Evolutionary conservation across 192 early-diverging fungal genomes (phyloP).

Genomic region (Coemansia nantahalensis): DNA sequence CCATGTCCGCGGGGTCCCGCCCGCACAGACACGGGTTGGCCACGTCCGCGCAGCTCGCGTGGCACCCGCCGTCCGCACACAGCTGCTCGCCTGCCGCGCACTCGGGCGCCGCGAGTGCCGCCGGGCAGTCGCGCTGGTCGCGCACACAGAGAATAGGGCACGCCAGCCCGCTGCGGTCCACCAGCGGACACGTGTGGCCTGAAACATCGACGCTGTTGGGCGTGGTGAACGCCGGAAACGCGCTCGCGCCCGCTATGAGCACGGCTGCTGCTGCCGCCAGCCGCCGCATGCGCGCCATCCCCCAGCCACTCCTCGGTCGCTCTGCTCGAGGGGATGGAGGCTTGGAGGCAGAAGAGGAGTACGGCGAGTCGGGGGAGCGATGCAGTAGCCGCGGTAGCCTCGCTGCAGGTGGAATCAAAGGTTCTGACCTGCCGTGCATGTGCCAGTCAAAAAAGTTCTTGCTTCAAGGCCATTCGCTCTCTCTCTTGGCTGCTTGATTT

Average conservation of each 20-base stretch:
- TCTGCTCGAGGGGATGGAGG: too few species aligned
- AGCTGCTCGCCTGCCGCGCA: constrained; percentile 46
- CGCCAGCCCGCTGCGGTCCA: constrained; percentile 36
- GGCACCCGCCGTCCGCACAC: constrained; percentile 60
- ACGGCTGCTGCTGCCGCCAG: background rate
- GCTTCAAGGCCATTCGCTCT: too few species aligned
- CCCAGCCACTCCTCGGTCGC: too few species aligned
- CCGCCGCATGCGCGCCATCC: background rate
- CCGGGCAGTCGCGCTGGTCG: constrained; percentile 51
- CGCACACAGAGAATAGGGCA: constrained; percentile 60
- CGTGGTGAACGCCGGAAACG: constrained; percentile 29
- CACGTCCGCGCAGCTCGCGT: constrained; percentile 38
- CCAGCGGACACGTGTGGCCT: constrained; percentile 55
- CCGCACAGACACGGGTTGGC: constrained; percentile 58
- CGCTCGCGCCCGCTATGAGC: background rate
- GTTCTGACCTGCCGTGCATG: too few species aligned
- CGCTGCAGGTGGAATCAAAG: too few species aligned
- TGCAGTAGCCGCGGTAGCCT: too few species aligned
- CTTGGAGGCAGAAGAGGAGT: too few species aligned
- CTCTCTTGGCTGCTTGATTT: too few species aligned
- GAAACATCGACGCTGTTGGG: constrained; percentile 55
- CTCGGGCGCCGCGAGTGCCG: constrained; percentile 22
- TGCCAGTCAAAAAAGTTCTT: too few species aligned
- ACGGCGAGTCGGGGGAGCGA: too few species aligned
- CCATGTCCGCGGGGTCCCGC: constrained; percentile 10